phyloP scores from a whole-genome alignment of 768 basidiomycete species.

The Phaffia australis region DNA sequence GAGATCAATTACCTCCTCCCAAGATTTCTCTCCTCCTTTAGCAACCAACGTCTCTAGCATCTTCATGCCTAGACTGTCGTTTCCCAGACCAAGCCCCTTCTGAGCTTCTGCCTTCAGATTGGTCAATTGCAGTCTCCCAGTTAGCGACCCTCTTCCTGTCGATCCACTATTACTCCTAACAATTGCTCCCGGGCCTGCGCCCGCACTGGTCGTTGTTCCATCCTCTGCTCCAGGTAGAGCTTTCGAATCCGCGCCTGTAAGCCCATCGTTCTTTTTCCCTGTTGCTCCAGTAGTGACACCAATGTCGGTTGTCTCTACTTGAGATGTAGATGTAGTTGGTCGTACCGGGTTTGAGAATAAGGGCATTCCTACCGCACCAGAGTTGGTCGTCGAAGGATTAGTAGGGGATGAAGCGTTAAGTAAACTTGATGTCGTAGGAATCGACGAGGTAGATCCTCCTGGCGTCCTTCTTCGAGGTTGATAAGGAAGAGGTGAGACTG shows the following conservation, averaged over 20 bases:
- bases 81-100: constrained; percentile 33
- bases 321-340: constrained; percentile 22
- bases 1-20: constrained; percentile 34
- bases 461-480: constrained; percentile 20
- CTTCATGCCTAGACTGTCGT: constrained; percentile 37
- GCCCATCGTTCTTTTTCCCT: no score
- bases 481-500: constrained; percentile 12
- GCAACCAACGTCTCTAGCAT: constrained; percentile 38
- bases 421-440: constrained; percentile 5
- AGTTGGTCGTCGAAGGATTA: background rate
- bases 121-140: constrained; percentile 35
- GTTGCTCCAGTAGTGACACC: background rate
- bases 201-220: background rate
- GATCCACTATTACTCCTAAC: background rate
- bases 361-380: constrained; percentile 2
- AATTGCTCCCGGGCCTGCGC: background rate
- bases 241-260: background rate
- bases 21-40: constrained; percentile 34
- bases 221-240: background rate
- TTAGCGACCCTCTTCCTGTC: constrained; percentile 26
- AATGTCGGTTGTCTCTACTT: constrained; percentile 8
- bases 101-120: constrained; percentile 39
- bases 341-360: constrained; percentile 21
- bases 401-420: background rate
- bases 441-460: constrained; percentile 19